These are phyloP conservation scores for Gymnopus androsaceus DNA, from an alignment of 1,284 basidiomycete genomes.

Conservation along the genomic window DNA sequence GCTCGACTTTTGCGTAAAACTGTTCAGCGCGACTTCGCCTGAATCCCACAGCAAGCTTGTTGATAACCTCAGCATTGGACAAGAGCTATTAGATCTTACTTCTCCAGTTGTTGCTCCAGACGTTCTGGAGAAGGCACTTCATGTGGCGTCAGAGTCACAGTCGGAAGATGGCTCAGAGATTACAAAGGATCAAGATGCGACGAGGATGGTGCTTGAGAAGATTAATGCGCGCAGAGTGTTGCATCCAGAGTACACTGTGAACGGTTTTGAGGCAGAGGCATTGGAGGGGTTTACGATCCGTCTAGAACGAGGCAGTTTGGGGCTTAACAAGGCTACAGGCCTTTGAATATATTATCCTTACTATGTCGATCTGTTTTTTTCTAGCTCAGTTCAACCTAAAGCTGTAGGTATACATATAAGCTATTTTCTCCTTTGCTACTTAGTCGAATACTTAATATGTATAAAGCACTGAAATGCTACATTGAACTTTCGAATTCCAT, in stretches of 20 bases:
- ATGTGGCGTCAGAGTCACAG: background rate
- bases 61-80: background rate
- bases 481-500: too few relatives aligned
- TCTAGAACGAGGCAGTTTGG: conserved; percentile 12
- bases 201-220: conserved; percentile 15
- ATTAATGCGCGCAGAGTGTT: conserved; percentile 16
- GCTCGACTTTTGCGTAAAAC: conserved; percentile 16
- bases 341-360: too few relatives aligned
- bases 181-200: background rate
- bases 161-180: background rate
- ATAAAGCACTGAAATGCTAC: too few relatives aligned
- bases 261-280: conserved; percentile 14
- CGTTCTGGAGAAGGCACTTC: conserved; percentile 4
- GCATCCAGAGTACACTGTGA: conserved; percentile 11
- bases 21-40: conserved; percentile 14
- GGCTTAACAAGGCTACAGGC: background rate
- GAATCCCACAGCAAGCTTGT: conserved; percentile 9
- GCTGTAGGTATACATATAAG: too few relatives aligned
- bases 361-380: too few relatives aligned
- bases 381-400: too few relatives aligned
- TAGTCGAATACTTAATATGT: too few relatives aligned
- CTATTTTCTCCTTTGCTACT: too few relatives aligned
- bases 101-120: conserved; percentile 7
- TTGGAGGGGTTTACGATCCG: conserved; percentile 11
- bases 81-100: conserved; percentile 15